Base-by-base conservation (phyloP, 108 stramenopile species). In the Cyclostephanos invisitatus region DNA sequence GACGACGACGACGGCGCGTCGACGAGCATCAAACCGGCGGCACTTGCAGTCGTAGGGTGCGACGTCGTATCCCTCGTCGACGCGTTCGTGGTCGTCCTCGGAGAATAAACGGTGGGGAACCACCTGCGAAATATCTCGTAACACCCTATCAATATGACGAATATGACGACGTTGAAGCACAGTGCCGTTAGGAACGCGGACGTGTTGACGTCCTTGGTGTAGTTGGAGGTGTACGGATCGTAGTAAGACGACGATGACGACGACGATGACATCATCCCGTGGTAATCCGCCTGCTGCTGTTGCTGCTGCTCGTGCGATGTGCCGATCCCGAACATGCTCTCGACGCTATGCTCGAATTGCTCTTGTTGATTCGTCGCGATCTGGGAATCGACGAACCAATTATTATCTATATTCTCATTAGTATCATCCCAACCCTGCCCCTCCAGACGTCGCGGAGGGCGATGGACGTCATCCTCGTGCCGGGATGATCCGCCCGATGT, bases 81-180 rank as follows among this genome's bases (percentile, higher is more conserved):
- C n/a, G n/a, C n/a, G n/a, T n/a, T n/a, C n/a, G n/a, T n/a, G n/a
- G n/a, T n/a, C n/a, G 25, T 75, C 51, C 78, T 84, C 21, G 86
- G 78, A 7, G 86, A 78, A 67, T 92, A 95, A 0, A 95, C 91
- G 50, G 64, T 75, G 3, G 94, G 94, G 44, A 91, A 80, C 21
- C 78, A 64, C 44, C 87, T 61, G 28, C 91, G 75, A 18, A 95
- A 72, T 11, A 85, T 29, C 70, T 95, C 94, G 58, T 95, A 95
- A 46, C 55, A 79, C 3, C 55, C 63, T 67, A 95, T 85, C 48
- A 92, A 70, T 11, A 87, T 42, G 22, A 89, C 72, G 64, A 88
- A 95, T 17, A 89, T 80, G 18, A 87, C 54, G 35, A 77, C 73
- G 50, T 95, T 95, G 62, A 90, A 68, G 47, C 74, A 84, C 5